These are phyloP conservation scores for Metrosideros polymorpha DNA, from an alignment of 441 rosid species.

Conservation along the genomic window DNA sequence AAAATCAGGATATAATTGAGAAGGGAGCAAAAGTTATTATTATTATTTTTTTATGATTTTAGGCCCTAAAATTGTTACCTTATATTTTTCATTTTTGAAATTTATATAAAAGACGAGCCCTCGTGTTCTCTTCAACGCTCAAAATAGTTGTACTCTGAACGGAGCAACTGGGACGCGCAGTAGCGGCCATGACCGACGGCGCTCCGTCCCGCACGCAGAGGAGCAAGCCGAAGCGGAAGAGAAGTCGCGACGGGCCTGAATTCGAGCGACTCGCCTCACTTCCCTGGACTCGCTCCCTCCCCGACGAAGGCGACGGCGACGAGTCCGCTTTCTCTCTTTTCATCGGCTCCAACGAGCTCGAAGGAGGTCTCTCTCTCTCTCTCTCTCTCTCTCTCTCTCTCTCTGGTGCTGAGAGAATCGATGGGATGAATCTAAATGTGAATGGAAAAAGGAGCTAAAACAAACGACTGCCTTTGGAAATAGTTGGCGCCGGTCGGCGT, in stretches of 20 bases:
- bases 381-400: neutral
- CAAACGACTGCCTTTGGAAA: neutral
- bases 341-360: slow-evolving; percentile 57
- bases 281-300: slow-evolving; percentile 47
- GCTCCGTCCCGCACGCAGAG: slow-evolving; percentile 8
- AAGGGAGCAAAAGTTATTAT: too few relatives aligned
- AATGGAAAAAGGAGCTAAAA: neutral
- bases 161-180: neutral
- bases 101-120: neutral
- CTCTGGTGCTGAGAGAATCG: neutral
- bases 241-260: slow-evolving; percentile 22
- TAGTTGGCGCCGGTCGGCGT: neutral
- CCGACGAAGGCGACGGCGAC: slow-evolving; percentile 21
- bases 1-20: too few relatives aligned
- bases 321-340: slow-evolving; percentile 42
- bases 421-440: neutral
- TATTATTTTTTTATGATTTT: too few relatives aligned
- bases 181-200: slow-evolving; percentile 17
- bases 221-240: slow-evolving; percentile 34
- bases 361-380: slow-evolving; percentile 49
- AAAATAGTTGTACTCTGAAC: neutral
- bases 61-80: neutral
- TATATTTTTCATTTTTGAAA: neutral
- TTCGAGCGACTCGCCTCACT: slow-evolving; percentile 47
- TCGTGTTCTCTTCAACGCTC: neutral